Conservation (phyloP, 2,329 filamentous ascomycete species). For the Aureobasidium sp. region DNA sequence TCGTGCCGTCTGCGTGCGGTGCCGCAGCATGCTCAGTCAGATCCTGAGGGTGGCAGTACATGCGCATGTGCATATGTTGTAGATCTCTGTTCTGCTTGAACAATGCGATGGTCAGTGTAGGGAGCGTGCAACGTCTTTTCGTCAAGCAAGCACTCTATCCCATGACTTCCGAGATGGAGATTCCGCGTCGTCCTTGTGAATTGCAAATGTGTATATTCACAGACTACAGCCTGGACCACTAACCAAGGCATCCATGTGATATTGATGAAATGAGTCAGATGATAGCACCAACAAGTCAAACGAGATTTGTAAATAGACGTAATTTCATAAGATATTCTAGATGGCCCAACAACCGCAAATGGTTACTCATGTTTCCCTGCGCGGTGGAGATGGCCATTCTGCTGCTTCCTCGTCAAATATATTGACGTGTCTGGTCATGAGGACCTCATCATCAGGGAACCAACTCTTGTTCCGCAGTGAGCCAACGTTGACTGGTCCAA, state of each 20-base stretch:
- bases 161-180: neutral
- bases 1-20: neutral
- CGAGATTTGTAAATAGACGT: neutral
- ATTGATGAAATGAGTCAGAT: too few relatives aligned
- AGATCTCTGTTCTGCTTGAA: neutral
- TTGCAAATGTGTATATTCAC: too few relatives aligned
- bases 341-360: neutral
- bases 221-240: too few relatives aligned
- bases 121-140: neutral
- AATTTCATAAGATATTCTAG: neutral
- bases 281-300: neutral
- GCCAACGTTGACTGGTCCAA: neutral
- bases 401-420: neutral
- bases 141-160: neutral
- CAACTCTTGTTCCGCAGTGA: conserved; percentile 6
- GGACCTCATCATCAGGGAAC: conserved; percentile 7
- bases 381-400: neutral
- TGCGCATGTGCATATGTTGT: neutral
- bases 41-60: neutral
- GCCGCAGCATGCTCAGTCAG: neutral
- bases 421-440: neutral
- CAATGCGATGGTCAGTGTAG: neutral
- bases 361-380: neutral
- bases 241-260: too few relatives aligned
- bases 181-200: too few relatives aligned